Evolutionary conservation across 2,329 filamentous ascomycete species (phyloP).

Genomic region (Fusarium sambucinum): DNA sequence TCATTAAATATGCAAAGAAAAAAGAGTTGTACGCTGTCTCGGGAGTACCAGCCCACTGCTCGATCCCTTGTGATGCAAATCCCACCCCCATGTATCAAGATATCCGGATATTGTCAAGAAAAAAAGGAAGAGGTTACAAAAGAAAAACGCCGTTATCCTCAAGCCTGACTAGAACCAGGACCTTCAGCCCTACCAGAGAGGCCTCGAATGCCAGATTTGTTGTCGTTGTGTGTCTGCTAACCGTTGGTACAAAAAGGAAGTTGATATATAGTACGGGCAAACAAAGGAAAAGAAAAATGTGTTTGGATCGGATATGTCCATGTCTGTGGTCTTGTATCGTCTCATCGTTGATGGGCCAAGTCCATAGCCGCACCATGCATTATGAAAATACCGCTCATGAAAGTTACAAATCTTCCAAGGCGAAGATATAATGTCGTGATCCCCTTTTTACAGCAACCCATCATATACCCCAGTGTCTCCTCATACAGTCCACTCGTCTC

Average conservation of each 20-base stretch:
- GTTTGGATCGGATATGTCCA: constrained; percentile 48
- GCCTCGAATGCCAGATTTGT: constrained; percentile 17
- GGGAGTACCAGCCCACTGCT: constrained; percentile 47
- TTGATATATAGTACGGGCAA: constrained; percentile 46
- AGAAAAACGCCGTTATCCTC: constrained; percentile 41
- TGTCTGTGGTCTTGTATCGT: constrained; percentile 51
- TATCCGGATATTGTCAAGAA: constrained; percentile 29
- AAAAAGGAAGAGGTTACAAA: constrained; percentile 24
- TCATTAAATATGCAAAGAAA: constrained; percentile 40
- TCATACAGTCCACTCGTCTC: constrained; percentile 35
- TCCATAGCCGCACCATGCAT: constrained; percentile 49
- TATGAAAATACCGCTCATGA: constrained; percentile 48
- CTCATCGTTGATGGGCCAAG: constrained; percentile 48
- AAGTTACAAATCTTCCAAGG: constrained; percentile 44
- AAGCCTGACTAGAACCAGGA: constrained; percentile 35
- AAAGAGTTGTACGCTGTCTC: constrained; percentile 32
- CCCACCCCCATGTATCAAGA: constrained; percentile 37
- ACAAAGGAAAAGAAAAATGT: constrained; percentile 44
- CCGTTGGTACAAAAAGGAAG: constrained; percentile 46
- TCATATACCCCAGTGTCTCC: constrained; percentile 25
- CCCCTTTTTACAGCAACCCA: constrained; percentile 28
- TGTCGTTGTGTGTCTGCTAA: constrained; percentile 28
- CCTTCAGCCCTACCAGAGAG: constrained; percentile 18
- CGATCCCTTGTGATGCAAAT: constrained; percentile 38
- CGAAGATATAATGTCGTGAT: constrained; percentile 43